phyloP scores from a whole-genome alignment of 1,284 basidiomycete species.

The Anthracocystis walkeri region DNA sequence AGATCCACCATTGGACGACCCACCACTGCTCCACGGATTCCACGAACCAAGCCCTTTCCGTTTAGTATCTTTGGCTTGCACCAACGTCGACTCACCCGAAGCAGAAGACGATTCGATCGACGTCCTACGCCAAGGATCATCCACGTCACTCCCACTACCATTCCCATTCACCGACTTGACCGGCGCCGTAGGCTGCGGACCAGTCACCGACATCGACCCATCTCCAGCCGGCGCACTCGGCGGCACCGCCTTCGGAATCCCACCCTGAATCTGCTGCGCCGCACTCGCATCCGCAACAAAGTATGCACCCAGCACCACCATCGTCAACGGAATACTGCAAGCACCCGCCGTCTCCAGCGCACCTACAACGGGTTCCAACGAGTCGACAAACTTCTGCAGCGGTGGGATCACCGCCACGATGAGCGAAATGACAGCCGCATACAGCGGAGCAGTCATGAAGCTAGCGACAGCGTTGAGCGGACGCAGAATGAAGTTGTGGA shows the following conservation, averaged over 20 bases:
- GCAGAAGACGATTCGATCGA: slow-evolving; percentile 32
- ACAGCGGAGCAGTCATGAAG: slow-evolving; percentile 81
- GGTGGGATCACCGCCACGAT: slow-evolving; percentile 83
- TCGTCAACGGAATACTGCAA: slow-evolving; percentile 80
- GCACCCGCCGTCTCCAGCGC: slow-evolving; percentile 70
- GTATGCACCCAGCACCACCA: slow-evolving; percentile 92
- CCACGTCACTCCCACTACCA: slow-evolving; percentile 7
- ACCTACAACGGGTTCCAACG: slow-evolving; percentile 70
- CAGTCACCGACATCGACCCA: slow-evolving; percentile 21
- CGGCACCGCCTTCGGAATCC: slow-evolving; percentile 31
- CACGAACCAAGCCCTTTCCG: slow-evolving; percentile 44
- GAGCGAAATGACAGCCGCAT: slow-evolving; percentile 78
- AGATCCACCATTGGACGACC: slow-evolving; percentile 24
- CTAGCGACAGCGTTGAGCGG: slow-evolving; percentile 73
- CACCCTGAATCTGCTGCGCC: slow-evolving; percentile 14
- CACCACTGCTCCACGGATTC: slow-evolving; percentile 56
- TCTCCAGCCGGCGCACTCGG: slow-evolving; percentile 45
- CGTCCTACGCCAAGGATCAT: slow-evolving; percentile 45
- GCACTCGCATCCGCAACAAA: slow-evolving; percentile 72
- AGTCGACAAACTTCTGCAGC: slow-evolving; percentile 71
- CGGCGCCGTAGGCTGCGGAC: slow-evolving; percentile 36
- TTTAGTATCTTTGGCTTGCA: slow-evolving; percentile 28
- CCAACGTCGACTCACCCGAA: slow-evolving; percentile 42
- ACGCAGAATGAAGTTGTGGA: slow-evolving; percentile 26
- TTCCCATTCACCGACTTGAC: slow-evolving; percentile 8